Evolutionary conservation across 768 basidiomycete genomes (phyloP).

Genomic region (Boletus reticuloceps): DNA sequence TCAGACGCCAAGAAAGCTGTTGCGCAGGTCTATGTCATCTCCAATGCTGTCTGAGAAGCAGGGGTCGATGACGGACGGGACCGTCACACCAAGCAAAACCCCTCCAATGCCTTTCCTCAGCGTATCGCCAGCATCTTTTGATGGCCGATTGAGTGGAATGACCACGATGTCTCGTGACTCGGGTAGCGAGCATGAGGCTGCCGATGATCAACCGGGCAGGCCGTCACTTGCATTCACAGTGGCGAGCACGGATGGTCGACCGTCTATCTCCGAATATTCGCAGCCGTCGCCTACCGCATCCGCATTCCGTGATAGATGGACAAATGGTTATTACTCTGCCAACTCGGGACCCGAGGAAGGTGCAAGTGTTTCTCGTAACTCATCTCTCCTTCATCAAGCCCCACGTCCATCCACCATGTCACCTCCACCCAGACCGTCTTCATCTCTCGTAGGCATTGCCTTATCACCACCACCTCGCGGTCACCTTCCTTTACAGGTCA

Average conservation of each 20-base stretch:
- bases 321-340: slow-evolving; percentile 33
- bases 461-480: slow-evolving; percentile 52
- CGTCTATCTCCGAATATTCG: slow-evolving; percentile 65
- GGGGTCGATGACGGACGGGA: slow-evolving; percentile 31
- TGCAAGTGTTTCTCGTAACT: slow-evolving; percentile 18
- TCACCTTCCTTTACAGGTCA: slow-evolving; percentile 18
- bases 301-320: slow-evolving; percentile 66
- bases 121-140: slow-evolving; percentile 26
- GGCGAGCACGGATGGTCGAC: slow-evolving; percentile 38
- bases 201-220: slow-evolving; percentile 31
- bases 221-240: slow-evolving; percentile 54
- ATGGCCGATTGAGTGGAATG: slow-evolving; percentile 26
- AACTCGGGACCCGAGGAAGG: slow-evolving; percentile 20
- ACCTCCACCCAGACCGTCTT: slow-evolving; percentile 61
- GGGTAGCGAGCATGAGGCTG: slow-evolving; percentile 40
- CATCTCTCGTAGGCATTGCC: slow-evolving; percentile 53
- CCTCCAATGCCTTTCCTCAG: slow-evolving; percentile 42
- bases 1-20: slow-evolving; percentile 16
- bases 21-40: slow-evolving; percentile 55
- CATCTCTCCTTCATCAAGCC: slow-evolving; percentile 18
- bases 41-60: slow-evolving; percentile 49
- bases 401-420: slow-evolving; percentile 38
- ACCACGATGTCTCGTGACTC: slow-evolving; percentile 29
- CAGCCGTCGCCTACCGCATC: slow-evolving; percentile 73
- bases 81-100: slow-evolving; percentile 34